Base-by-base conservation (phyloP, 257 asterid genomes). In the Solanum sejunctum region DNA sequence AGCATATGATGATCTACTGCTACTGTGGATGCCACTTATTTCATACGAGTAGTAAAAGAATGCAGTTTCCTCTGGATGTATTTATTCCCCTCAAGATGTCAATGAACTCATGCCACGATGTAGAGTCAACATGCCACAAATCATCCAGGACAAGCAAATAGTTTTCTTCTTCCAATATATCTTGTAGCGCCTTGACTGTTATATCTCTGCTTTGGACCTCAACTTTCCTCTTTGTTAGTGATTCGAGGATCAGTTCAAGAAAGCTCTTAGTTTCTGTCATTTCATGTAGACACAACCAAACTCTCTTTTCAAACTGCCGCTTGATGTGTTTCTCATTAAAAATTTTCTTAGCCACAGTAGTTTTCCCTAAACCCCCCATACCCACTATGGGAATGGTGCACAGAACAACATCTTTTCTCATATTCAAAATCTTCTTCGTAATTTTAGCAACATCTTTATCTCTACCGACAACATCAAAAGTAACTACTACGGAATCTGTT, bases 31-130 rank as follows among this genome's bases (percentile, higher is more conserved):
- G 80, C 69, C 39, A 84, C 88, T 1, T 1, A n/a, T 0, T 58
- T 17, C 3, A 43, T 85, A 7, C 88, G 89, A 16, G 91, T 85
- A 3, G 89, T 85, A 10, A 87, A 2, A 89, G 8, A 70, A 87
- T 84, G 47, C 60, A 83, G 47, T 81, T 89, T 64, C 91, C 80
- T 71, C 11, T 11, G 3, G 11, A 43, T 2, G 7, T 43, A 0
- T 3, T 71, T 0, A 71, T n/a, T 71, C 56, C 80, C 11, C 3
- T 84, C 66, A 63, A 51, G 11, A 12, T 83, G 21, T 20, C 47
- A 26, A 2, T 0, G 18, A 17, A 66, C 39, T 63, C 16, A 13
- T 47, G 4, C 80, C 57, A 49, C 11, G 1, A 15, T 26, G 55
- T 8, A 47, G 20, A 4, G 52, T 43, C 43, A 1, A 51, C 41